Evolutionary conservation across 140 eudicot genomes (phyloP).

Genomic region (Flaveria floridana): DNA sequence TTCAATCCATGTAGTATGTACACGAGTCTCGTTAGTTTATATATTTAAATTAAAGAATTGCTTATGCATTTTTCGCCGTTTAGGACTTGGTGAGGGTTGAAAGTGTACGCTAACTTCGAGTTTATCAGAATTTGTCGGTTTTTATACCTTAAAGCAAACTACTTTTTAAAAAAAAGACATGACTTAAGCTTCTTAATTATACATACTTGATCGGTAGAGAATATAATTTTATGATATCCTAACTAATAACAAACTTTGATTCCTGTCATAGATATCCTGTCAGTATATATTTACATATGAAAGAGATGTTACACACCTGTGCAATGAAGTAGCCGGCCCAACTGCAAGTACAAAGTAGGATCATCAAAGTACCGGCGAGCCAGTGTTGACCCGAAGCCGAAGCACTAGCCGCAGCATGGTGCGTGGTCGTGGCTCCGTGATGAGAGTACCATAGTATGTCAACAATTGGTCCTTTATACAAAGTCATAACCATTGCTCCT

Average conservation of each 20-base stretch:
- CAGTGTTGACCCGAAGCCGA: slow-evolving; percentile 60
- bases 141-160: neutral
- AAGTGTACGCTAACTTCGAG: too few relatives aligned
- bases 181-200: too few relatives aligned
- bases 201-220: too few relatives aligned
- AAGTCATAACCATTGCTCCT: slow-evolving; percentile 91
- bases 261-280: too few relatives aligned
- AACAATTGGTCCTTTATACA: slow-evolving; percentile 80
- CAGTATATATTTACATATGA: slow-evolving; percentile 5
- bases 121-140: neutral
- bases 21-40: too few relatives aligned
- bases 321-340: slow-evolving; percentile 90
- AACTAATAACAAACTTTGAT: too few relatives aligned
- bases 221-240: too few relatives aligned
- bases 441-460: slow-evolving; percentile 51
- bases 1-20: too few relatives aligned
- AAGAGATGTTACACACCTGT: slow-evolving; percentile 46
- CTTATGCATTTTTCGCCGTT: too few relatives aligned
- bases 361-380: slow-evolving; percentile 63
- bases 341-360: slow-evolving; percentile 60
- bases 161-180: too few relatives aligned
- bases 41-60: too few relatives aligned
- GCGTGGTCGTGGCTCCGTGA: slow-evolving; percentile 35
- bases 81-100: too few relatives aligned
- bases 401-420: slow-evolving; percentile 25